Conservation (phyloP, 768 basidiomycete species). For the Suillus plorans region DNA sequence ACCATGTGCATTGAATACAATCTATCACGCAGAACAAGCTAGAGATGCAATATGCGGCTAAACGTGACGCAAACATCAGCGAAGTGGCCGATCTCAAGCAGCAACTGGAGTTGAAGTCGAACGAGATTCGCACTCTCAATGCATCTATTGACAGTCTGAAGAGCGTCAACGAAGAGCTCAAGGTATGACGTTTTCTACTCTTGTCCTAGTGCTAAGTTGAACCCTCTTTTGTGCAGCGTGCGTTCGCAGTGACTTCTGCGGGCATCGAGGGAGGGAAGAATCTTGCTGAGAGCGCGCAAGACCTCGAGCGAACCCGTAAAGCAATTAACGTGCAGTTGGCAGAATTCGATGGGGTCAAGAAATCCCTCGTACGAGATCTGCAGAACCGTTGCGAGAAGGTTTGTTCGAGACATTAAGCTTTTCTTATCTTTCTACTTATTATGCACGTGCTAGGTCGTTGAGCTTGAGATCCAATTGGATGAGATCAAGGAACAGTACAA, state of each 20-base stretch:
- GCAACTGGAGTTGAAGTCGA: slow-evolving; percentile 80
- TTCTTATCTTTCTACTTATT: slow-evolving; percentile 7
- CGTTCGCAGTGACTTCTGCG: slow-evolving; percentile 94
- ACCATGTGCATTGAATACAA: slow-evolving; percentile 4
- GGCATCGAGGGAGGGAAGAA: slow-evolving; percentile 97
- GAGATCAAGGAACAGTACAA: slow-evolving; percentile 99
- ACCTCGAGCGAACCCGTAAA: slow-evolving; percentile 94
- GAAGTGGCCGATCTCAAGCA: slow-evolving; percentile 88
- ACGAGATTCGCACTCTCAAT: slow-evolving; percentile 82
- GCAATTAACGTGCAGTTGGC: slow-evolving; percentile 97
- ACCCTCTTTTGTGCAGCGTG: slow-evolving; percentile 59
- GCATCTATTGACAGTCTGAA: slow-evolving; percentile 90
- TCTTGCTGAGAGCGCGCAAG: slow-evolving; percentile 94
- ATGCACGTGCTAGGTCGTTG: slow-evolving; percentile 73
- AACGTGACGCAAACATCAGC: slow-evolving; percentile 83
- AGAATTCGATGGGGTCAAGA: slow-evolving; percentile 98
- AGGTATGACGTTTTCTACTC: slow-evolving; percentile 54
- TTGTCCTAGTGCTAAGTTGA: not conserved
- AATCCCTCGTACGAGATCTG: slow-evolving; percentile 96
- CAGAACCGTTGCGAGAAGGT: slow-evolving; percentile 99
- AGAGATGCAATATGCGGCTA: slow-evolving; percentile 90
- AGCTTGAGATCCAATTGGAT: slow-evolving; percentile 97
- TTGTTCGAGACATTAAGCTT: slow-evolving; percentile 12
- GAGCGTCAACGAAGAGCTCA: slow-evolving; percentile 96
- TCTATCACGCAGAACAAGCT: slow-evolving; percentile 70